phyloP scores from a whole-genome alignment of 2,329 filamentous ascomycete species.

The Talaromyces albobiverticillius region DNA sequence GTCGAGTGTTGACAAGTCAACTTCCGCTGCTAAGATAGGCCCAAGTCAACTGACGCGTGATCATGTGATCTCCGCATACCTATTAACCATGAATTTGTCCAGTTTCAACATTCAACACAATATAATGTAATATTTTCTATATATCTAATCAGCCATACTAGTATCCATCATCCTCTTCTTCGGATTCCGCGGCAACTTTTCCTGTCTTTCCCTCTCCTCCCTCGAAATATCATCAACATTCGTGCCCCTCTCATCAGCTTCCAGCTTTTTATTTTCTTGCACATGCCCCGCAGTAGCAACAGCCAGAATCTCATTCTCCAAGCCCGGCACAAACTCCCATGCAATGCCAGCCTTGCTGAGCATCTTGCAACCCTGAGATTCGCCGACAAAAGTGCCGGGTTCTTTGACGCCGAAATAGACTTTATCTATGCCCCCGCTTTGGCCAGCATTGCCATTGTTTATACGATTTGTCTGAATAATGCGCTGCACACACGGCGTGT shows the following conservation, averaged over 20 bases:
- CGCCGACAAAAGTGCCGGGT: conserved; percentile 82
- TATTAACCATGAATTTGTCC: no score
- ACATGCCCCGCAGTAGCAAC: conserved; percentile 82
- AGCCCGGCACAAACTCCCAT: conserved; percentile 68
- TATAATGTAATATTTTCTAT: no score
- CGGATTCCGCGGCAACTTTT: conserved; percentile 39
- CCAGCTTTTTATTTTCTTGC: conserved; percentile 28
- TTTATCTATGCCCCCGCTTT: conserved; percentile 62
- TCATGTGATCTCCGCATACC: no score
- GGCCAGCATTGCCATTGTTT: conserved; percentile 39
- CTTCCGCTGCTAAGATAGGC: no score
- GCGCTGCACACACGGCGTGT: conserved; percentile 64
- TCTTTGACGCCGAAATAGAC: conserved; percentile 89
- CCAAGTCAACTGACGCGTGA: no score
- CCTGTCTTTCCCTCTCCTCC: conserved; percentile 38
- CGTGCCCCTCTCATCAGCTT: conserved; percentile 24
- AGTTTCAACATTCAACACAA: no score
- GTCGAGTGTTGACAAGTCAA: neutral
- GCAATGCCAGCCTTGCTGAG: conserved; percentile 70
- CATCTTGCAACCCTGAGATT: conserved; percentile 70
- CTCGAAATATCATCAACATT: conserved; percentile 38
- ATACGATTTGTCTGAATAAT: conserved; percentile 59
- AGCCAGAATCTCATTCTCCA: conserved; percentile 76
- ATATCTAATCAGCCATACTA: conserved; percentile 16
- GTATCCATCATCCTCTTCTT: conserved; percentile 49